A percentile compares a stretch with the other conserved stretches of the same genome.
Evolutionary conservation across 495 filamentous ascomycete genomes (phyloP).

Genomic region (Apodospora peruviana): DNA sequence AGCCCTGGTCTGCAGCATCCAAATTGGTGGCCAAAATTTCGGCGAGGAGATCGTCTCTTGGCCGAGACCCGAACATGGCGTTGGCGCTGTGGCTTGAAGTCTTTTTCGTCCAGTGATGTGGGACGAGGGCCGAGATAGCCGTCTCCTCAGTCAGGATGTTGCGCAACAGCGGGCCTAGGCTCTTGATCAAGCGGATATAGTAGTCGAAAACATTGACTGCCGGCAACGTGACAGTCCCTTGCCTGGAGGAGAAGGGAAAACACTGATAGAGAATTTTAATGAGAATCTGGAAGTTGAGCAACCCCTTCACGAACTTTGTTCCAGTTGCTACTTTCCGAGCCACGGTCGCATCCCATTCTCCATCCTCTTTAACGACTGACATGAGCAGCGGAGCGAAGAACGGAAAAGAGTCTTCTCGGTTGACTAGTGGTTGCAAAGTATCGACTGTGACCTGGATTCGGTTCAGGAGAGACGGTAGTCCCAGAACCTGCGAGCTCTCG

Average conservation of each 20-base stretch:
- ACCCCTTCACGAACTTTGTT: conserved; percentile 67
- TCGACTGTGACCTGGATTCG: conserved; percentile 65
- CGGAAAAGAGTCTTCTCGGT: conserved; percentile 24
- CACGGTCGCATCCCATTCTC: conserved; percentile 26
- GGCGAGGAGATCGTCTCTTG: not conserved
- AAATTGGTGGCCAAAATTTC: conserved; percentile 11
- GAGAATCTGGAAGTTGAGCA: conserved; percentile 69
- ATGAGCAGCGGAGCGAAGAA: conserved; percentile 59
- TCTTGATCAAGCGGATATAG: conserved; percentile 61
- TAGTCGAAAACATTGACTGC: conserved; percentile 76
- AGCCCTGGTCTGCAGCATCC: conserved; percentile 17
- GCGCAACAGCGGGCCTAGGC: conserved; percentile 69
- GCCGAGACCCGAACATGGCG: not conserved
- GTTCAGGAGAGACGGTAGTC: conserved; percentile 72
- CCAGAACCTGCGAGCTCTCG: conserved; percentile 76
- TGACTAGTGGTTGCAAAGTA: conserved; percentile 58
- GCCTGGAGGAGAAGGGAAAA: conserved; percentile 58
- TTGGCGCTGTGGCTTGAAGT: not conserved
- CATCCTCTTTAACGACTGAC: conserved; percentile 19
- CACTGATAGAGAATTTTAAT: conserved; percentile 66
- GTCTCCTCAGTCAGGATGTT: conserved; percentile 81
- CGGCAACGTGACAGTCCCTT: conserved; percentile 44
- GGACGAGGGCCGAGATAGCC: conserved; percentile 45
- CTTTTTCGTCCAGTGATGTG: conserved; percentile 35
- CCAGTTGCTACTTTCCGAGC: conserved; percentile 48